A percentile compares a stretch with the other conserved stretches of the same genome.
phyloP scores from a whole-genome alignment of 257 asterid species.

The Coffea eugenioides region DNA sequence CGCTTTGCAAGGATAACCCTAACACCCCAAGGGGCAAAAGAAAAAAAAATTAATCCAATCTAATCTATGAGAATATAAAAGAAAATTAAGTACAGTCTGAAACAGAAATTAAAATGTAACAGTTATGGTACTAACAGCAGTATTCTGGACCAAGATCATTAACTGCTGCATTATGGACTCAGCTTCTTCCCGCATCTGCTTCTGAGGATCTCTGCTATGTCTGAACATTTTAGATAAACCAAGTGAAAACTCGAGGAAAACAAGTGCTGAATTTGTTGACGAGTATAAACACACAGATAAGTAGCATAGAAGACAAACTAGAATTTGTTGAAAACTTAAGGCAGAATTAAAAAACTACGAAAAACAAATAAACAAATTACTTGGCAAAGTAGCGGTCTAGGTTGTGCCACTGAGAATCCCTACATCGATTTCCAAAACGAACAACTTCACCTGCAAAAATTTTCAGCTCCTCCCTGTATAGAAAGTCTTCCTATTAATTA shows the following conservation, averaged over 20 bases:
- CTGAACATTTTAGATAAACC: conserved; percentile 32
- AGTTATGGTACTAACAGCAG: conserved; percentile 63
- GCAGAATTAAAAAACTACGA: neutral
- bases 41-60: neutral
- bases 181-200: conserved; percentile 55
- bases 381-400: conserved; percentile 77
- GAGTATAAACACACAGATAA: neutral
- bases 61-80: neutral
- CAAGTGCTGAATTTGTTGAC: neutral
- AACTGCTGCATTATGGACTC: conserved; percentile 63
- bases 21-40: neutral
- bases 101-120: neutral
- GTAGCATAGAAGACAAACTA: neutral
- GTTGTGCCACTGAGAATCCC: conserved; percentile 90
- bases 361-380: conserved; percentile 32
- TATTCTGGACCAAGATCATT: conserved; percentile 61
- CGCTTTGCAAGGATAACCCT: neutral
- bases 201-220: conserved; percentile 63
- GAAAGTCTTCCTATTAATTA: conserved; percentile 1
- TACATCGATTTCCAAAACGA: conserved; percentile 85
- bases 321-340: neutral
- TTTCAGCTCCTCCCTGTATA: conserved; percentile 67
- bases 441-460: conserved; percentile 71
- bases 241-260: neutral
- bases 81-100: neutral